These are phyloP conservation scores for Linum usitatissimum DNA, from an alignment of 345 rosid species.

Conservation along the genomic window DNA sequence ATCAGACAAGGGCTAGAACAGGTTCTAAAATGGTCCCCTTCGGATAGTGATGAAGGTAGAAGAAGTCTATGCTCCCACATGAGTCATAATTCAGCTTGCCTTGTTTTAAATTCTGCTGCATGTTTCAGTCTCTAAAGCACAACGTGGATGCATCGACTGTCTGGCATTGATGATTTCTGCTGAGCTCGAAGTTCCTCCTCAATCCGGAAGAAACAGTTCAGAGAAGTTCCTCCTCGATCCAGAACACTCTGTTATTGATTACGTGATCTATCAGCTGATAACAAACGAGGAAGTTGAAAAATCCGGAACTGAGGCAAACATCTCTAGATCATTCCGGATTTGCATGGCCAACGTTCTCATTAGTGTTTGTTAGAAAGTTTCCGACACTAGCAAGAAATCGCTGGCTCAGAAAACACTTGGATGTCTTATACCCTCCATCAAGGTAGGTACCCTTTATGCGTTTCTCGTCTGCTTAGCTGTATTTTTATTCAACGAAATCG, in stretches of 20 bases:
- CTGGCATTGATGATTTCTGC: slow-evolving; percentile 69
- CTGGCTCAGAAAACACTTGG: slow-evolving; percentile 50
- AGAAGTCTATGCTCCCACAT: slow-evolving; percentile 1
- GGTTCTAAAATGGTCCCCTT: slow-evolving; percentile 66
- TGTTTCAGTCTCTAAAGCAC: slow-evolving; percentile 67
- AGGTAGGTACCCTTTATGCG: slow-evolving; percentile 41
- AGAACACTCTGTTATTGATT: slow-evolving; percentile 28
- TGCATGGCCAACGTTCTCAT: slow-evolving; percentile 92
- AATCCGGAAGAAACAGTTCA: too few relatives aligned
- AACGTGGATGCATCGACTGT: slow-evolving; percentile 93
- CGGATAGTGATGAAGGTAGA: slow-evolving; percentile 60
- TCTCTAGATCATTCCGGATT: slow-evolving; percentile 41
- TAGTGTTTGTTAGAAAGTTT: slow-evolving; percentile 69
- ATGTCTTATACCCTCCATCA: slow-evolving; percentile 36
- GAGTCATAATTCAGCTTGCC: slow-evolving; percentile 6
- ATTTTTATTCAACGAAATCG: not conserved
- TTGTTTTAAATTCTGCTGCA: slow-evolving; percentile 5
- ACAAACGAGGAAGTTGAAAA: slow-evolving; percentile 27
- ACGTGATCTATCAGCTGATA: slow-evolving; percentile 40
- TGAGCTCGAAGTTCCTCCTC: slow-evolving; percentile 41
- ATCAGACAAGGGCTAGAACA: slow-evolving; percentile 43
- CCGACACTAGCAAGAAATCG: slow-evolving; percentile 39
- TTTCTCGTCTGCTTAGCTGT: slow-evolving; percentile 2
- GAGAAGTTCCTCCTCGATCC: not conserved
- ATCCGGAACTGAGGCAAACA: slow-evolving; percentile 17